Percentiles rank a stretch among this genome's conserved stretches.
phyloP scores from a whole-genome alignment of 805 yeast species.

The Saccharomycopsis malanga region DNA sequence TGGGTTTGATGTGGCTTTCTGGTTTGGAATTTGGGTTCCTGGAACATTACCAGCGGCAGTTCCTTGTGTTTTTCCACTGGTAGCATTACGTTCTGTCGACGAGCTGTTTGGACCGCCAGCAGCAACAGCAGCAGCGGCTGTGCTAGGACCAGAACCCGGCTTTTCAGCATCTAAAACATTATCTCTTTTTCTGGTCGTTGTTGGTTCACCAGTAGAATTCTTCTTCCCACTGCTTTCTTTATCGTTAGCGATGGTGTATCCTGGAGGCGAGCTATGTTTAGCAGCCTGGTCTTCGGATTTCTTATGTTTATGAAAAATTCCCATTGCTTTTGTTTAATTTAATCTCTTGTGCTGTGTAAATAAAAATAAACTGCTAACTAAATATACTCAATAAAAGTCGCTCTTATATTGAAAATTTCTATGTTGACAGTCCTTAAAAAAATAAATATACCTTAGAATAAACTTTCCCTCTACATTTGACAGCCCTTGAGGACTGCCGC shows the following conservation, averaged over 20 bases:
- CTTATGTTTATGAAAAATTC: background rate
- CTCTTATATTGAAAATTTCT: too few relatives aligned
- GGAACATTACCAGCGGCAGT: background rate
- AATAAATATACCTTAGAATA: too few relatives aligned
- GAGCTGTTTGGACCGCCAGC: too few relatives aligned
- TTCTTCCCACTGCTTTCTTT: background rate
- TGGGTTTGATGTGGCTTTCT: background rate
- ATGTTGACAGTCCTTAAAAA: too few relatives aligned
- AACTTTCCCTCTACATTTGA: too few relatives aligned
- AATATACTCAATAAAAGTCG: too few relatives aligned
- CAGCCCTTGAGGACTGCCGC: too few relatives aligned
- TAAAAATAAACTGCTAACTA: too few relatives aligned
- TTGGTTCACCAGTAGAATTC: background rate
- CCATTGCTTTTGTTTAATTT: too few relatives aligned
- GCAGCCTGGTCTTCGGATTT: background rate
- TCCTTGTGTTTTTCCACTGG: too few relatives aligned
- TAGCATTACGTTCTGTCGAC: too few relatives aligned
- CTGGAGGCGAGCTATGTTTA: constrained; percentile 1
- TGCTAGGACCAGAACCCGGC: background rate
- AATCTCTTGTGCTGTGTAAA: too few relatives aligned
- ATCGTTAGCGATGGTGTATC: background rate
- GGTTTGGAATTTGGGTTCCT: background rate
- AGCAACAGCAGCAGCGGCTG: background rate
- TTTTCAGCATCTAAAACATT: background rate
- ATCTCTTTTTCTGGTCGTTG: background rate